Base-by-base conservation (phyloP, 192 early-diverging fungal species). In the Entomortierella beljakovae region DNA sequence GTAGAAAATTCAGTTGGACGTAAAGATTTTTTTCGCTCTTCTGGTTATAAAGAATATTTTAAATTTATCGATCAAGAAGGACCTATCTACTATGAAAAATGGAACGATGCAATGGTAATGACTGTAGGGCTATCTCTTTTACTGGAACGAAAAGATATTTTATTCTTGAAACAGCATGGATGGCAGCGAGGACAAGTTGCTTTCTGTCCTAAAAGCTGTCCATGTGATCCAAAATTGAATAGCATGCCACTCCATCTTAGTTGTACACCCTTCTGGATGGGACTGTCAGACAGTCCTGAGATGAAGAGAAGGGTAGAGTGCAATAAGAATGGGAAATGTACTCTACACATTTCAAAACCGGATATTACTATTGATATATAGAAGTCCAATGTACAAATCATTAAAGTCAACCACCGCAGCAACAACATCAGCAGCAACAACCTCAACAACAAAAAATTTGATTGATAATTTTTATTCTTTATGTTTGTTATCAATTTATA, bases 1-100 rank as follows among this genome's bases (percentile, higher is more conserved):
- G 84, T 85, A 52, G 90, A 93, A 60, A 92, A 92, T 69, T 91
- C 92, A 61, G 90, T 93, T 22, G 90, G 83, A 32, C 68, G 84
- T 35, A 61, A 89, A 57, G 74, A 88, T 28, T 83, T 92, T 52
- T 92, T 88, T 63, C 82, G 88, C 25, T 87, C 83, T 40, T 58
- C 73, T 11, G 82, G 64, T 1, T 92, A 92, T 82, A 61, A 79
- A 32, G 80, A 72, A 25, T 86, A 83, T 57, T 80, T 83, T 46
- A 64, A 82, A 52, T 81, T 69, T 53, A 87, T 92, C 2, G 73
- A 76, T 11, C 25, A 63, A 32, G 40, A 61, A 10, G 73, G 73
- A 26, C 60, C 65, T 0, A 79, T 84, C 65, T 84, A 80, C 33
- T 82, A 82, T 34, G 75, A 84, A n/a, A 71, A 85, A 23, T 89